Evolutionary conservation across 2,329 filamentous ascomycete genomes (phyloP).

Genomic region (Plectosphaerella cucumerina): DNA sequence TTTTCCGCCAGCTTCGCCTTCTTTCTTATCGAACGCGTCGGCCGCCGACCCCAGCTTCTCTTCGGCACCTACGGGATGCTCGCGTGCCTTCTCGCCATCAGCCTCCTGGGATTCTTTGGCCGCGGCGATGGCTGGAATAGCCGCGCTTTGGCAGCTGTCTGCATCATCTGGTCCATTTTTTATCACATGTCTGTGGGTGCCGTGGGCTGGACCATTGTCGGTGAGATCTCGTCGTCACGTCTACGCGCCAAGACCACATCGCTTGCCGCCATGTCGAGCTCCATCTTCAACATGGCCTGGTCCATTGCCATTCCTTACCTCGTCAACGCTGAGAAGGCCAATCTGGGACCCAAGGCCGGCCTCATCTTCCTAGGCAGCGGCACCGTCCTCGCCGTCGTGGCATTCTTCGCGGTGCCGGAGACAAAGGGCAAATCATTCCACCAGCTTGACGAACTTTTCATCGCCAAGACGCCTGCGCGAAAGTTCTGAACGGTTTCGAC

Average conservation of each 20-base stretch:
- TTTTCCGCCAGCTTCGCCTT: conserved; percentile 5
- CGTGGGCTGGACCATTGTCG: not conserved
- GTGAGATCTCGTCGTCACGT: not conserved
- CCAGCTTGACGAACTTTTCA: conserved; percentile 21
- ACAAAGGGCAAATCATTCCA: conserved; percentile 18
- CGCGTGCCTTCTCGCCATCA: not conserved
- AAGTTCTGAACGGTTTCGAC: too few species aligned
- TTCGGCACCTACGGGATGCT: not conserved
- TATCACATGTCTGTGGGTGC: not conserved
- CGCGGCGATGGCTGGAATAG: conserved; percentile 52
- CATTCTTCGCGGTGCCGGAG: conserved; percentile 27
- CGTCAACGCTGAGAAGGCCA: conserved; percentile 17
- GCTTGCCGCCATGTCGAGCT: conserved; percentile 29
- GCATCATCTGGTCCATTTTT: conserved; percentile 53
- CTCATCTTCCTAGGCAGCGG: conserved; percentile 31
- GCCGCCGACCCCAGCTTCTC: not conserved
- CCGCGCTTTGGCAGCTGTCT: conserved; percentile 73
- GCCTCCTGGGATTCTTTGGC: conserved; percentile 12
- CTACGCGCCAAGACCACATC: conserved; percentile 17
- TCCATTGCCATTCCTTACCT: conserved; percentile 15
- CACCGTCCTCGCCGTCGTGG: conserved; percentile 10
- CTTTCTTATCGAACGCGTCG: not conserved
- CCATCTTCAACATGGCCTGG: conserved; percentile 11
- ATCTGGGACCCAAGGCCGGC: conserved; percentile 31
- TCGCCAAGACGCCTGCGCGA: conserved; percentile 17